These are phyloP conservation scores for Metschnikowia lachancei DNA, from an alignment of 805 yeast species.

Conservation along the genomic window DNA sequence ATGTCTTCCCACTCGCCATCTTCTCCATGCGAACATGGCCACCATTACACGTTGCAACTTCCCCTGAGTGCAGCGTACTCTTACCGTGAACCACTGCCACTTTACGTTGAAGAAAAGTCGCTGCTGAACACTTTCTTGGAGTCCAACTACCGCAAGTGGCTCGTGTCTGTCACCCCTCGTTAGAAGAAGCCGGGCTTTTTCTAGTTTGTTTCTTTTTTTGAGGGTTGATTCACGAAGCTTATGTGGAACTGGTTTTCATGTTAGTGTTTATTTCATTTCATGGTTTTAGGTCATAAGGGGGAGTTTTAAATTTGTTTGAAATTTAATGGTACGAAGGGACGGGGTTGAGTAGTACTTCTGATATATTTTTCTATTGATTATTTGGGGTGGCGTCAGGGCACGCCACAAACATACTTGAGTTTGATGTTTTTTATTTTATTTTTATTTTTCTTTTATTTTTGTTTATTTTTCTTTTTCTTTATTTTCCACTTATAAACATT, in stretches of 20 bases:
- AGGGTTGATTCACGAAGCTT: not conserved
- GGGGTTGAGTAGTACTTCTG: not conserved
- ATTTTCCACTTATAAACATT: too few species aligned
- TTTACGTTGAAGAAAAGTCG: constrained; percentile 13
- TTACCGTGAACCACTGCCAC: constrained; percentile 15
- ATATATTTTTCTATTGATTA: not conserved
- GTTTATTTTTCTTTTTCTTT: too few species aligned
- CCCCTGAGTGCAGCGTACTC: constrained; percentile 15
- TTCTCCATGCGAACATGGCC: constrained; percentile 15
- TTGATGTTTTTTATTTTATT: too few species aligned
- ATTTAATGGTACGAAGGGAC: not conserved
- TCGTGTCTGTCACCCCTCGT: constrained; percentile 21
- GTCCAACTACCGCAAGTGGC: constrained; percentile 24
- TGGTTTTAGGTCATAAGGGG: not conserved
- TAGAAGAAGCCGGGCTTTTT: not conserved
- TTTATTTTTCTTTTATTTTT: too few species aligned
- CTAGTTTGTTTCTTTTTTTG: too few species aligned
- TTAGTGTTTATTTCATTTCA: not conserved
- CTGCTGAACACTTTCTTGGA: constrained; percentile 15
- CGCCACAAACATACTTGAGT: not conserved
- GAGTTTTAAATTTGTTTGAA: too few species aligned
- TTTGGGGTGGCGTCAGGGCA: constrained; percentile 3
- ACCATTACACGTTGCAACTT: constrained; percentile 16
- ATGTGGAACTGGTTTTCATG: not conserved
- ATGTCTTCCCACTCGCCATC: constrained; percentile 17